phyloP scores from a whole-genome alignment of 495 filamentous ascomycete genomes.

The Terfezia boudieri region DNA sequence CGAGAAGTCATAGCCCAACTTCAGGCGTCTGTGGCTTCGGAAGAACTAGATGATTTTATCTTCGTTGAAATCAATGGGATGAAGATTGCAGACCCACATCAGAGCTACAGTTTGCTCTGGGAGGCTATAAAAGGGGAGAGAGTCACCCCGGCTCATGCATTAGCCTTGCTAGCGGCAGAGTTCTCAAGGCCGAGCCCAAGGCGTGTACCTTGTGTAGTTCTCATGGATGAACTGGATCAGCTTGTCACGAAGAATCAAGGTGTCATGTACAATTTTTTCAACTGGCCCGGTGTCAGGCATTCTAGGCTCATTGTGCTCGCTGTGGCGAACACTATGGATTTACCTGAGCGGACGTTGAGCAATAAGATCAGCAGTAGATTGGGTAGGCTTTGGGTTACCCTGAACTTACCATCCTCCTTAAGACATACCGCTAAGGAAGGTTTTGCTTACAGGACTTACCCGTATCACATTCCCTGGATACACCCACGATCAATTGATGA shows the following conservation, averaged over 20 bases:
- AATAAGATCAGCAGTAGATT: conserved; percentile 95
- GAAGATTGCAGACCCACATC: conserved; percentile 96
- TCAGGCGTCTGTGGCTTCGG: conserved; percentile 57
- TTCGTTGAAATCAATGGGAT: conserved; percentile 99
- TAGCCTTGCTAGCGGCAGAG: conserved; percentile 75
- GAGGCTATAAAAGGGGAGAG: conserved; percentile 85
- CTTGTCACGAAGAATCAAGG: conserved; percentile 92
- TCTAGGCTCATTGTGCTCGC: conserved; percentile 85
- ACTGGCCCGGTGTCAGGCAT: conserved; percentile 88
- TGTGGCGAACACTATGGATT: conserved; percentile 97
- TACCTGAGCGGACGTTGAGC: conserved; percentile 85
- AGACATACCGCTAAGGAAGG: background rate
- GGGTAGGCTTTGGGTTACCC: conserved; percentile 20
- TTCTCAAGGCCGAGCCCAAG: conserved; percentile 78
- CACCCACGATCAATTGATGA: conserved; percentile 93
- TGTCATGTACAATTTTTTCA: conserved; percentile 99
- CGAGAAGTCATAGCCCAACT: conserved; percentile 83
- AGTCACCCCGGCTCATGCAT: conserved; percentile 74
- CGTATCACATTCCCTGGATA: conserved; percentile 95
- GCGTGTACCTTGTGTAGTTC: conserved; percentile 80
- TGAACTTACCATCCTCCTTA: background rate
- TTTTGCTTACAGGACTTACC: conserved; percentile 32
- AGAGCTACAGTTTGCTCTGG: conserved; percentile 89
- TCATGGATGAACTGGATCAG: conserved; percentile 99
- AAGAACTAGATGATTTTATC: conserved; percentile 96